Percentiles rank a stretch among this genome's conserved stretches.
Evolutionary conservation across 768 basidiomycete species (phyloP).

Genomic region (Collybia mongolica): DNA sequence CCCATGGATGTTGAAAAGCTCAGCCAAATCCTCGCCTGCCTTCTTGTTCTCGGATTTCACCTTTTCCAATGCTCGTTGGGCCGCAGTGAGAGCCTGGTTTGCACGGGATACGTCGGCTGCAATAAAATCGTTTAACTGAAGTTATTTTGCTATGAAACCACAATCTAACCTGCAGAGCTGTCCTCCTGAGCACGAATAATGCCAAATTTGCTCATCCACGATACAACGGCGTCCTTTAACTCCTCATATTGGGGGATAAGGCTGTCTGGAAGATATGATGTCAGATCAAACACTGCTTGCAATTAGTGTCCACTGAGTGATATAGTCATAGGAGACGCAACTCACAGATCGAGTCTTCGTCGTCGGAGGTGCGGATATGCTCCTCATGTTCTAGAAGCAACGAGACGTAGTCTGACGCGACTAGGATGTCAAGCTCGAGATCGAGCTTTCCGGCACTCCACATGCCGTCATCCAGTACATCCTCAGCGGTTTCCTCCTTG

Average conservation of each 20-base stretch:
- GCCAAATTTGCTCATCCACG: slow-evolving; percentile 65
- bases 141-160: neutral
- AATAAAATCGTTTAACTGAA: neutral
- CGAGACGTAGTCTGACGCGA: slow-evolving; percentile 68
- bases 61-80: slow-evolving; percentile 57
- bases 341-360: slow-evolving; percentile 55
- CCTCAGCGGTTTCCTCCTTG: slow-evolving; percentile 29
- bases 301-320: slow-evolving; percentile 1
- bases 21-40: slow-evolving; percentile 55
- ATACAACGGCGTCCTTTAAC: slow-evolving; percentile 57
- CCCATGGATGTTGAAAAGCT: slow-evolving; percentile 61
- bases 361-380: slow-evolving; percentile 48
- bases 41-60: slow-evolving; percentile 52
- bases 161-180: slow-evolving; percentile 30
- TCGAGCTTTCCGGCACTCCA: slow-evolving; percentile 64
- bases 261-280: slow-evolving; percentile 84
- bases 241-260: slow-evolving; percentile 72
- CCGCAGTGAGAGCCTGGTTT: slow-evolving; percentile 59
- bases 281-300: slow-evolving; percentile 68
- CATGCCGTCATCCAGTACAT: slow-evolving; percentile 47
- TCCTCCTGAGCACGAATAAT: slow-evolving; percentile 42
- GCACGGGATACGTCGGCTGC: slow-evolving; percentile 57
- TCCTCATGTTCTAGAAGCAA: slow-evolving; percentile 79
- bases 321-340: slow-evolving; percentile 7
- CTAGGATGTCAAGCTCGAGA: slow-evolving; percentile 51